A percentile compares a stretch with the other conserved stretches of the same genome.
phyloP scores from a whole-genome alignment of 768 basidiomycete genomes.

The Leccinum barrowsii region DNA sequence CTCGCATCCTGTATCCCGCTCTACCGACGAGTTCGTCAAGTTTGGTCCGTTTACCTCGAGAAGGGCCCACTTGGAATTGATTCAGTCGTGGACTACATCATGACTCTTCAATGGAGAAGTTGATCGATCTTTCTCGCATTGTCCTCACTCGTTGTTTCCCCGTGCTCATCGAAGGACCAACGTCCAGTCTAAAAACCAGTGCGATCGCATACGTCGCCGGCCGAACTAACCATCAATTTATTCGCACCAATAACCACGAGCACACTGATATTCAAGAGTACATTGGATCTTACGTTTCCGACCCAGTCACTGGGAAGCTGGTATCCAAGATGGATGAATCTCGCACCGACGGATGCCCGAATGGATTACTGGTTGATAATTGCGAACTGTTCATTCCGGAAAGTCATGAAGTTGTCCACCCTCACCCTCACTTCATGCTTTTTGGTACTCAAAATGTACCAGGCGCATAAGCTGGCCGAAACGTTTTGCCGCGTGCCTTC shows the following conservation, averaged over 20 bases:
- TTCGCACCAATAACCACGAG: constrained; percentile 99
- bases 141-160: constrained; percentile 87
- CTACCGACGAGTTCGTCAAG: constrained; percentile 62
- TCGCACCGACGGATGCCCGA: constrained; percentile 96
- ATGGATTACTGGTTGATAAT: constrained; percentile 95
- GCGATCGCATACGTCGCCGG: constrained; percentile 88
- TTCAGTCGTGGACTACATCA: constrained; percentile 77
- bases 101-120: constrained; percentile 92
- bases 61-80: constrained; percentile 67
- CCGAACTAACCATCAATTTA: constrained; percentile 89
- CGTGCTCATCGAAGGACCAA: constrained; percentile 95
- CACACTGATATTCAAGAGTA: constrained; percentile 99
- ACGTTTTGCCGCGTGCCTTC: constrained; percentile 92
- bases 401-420: constrained; percentile 89
- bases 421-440: constrained; percentile 95
- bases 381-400: constrained; percentile 94
- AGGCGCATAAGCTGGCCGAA: constrained; percentile 91
- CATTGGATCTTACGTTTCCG: constrained; percentile 93
- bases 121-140: constrained; percentile 92
- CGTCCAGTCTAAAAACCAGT: constrained; percentile 96
- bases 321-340: constrained; percentile 93
- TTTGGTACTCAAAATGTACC: constrained; percentile 99
- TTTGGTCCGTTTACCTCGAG: constrained; percentile 88
- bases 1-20: constrained; percentile 41
- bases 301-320: constrained; percentile 85